These are phyloP conservation scores for Epicoccum sorghinum DNA, from an alignment of 2,329 filamentous ascomycete genomes.

Conservation along the genomic window DNA sequence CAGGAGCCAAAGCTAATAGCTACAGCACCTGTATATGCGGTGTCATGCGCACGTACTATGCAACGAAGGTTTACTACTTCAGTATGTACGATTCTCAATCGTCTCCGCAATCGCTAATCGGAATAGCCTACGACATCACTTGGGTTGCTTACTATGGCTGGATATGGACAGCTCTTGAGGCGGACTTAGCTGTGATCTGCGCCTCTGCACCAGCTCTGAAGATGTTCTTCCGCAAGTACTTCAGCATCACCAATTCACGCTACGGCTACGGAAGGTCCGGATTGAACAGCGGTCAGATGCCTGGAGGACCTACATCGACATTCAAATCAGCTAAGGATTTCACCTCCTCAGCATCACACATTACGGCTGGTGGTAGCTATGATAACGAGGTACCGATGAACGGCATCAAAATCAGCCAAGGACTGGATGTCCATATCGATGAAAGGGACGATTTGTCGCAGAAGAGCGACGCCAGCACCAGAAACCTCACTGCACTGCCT, in stretches of 20 bases:
- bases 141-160: conserved; percentile 49
- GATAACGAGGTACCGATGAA: conserved; percentile 24
- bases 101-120: not conserved
- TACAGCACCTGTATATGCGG: conserved; percentile 43
- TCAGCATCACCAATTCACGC: conserved; percentile 27
- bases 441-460: conserved; percentile 27
- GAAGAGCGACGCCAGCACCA: conserved; percentile 27
- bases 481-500: conserved; percentile 25
- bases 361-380: conserved; percentile 7
- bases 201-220: conserved; percentile 53
- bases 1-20: not conserved
- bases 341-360: conserved; percentile 7
- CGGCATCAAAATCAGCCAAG: conserved; percentile 30
- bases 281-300: conserved; percentile 7
- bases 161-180: conserved; percentile 51
- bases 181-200: conserved; percentile 51
- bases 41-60: conserved; percentile 48
- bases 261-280: conserved; percentile 14
- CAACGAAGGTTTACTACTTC: conserved; percentile 37
- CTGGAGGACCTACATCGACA: not conserved
- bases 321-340: conserved; percentile 9
- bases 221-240: conserved; percentile 51
- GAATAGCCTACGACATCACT: conserved; percentile 47
- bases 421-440: conserved; percentile 27
- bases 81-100: conserved; percentile 12